A percentile compares a stretch with the other conserved stretches of the same genome.
Evolutionary conservation across 2,329 filamentous ascomycete genomes (phyloP).

Genomic region (Neoascochyta sp.): DNA sequence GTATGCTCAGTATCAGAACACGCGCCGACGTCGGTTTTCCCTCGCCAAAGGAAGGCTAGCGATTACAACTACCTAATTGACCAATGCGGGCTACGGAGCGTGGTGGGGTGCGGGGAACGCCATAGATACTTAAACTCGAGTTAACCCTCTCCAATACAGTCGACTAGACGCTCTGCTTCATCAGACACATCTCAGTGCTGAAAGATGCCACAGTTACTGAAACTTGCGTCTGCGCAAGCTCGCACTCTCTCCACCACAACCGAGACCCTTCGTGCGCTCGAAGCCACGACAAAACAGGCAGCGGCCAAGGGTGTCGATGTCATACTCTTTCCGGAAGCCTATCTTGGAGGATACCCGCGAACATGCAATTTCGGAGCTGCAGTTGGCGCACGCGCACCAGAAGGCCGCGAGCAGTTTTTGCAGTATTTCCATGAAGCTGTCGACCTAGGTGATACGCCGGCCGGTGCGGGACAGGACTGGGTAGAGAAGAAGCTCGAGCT

Average conservation of each 20-base stretch:
- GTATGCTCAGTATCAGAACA: too few relatives aligned
- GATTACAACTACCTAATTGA: too few relatives aligned
- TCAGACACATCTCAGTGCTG: too few relatives aligned
- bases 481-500: slow-evolving; percentile 57
- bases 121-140: too few relatives aligned
- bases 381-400: slow-evolving; percentile 64
- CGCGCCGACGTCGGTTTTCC: too few relatives aligned
- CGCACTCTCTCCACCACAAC: slow-evolving; percentile 47
- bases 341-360: slow-evolving; percentile 85
- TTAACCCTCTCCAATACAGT: too few relatives aligned
- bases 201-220: slow-evolving; percentile 47
- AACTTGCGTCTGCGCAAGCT: slow-evolving; percentile 49
- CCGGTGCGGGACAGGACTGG: slow-evolving; percentile 71
- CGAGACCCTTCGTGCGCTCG: slow-evolving; percentile 64
- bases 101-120: too few relatives aligned
- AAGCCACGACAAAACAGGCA: slow-evolving; percentile 61
- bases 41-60: too few relatives aligned
- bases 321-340: slow-evolving; percentile 87
- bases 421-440: slow-evolving; percentile 74
- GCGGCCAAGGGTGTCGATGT: slow-evolving; percentile 60
- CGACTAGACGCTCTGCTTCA: too few relatives aligned
- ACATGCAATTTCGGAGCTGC: slow-evolving; percentile 72
- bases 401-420: slow-evolving; percentile 77
- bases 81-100: too few relatives aligned
- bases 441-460: slow-evolving; percentile 75